Evolutionary conservation across 1,284 basidiomycete species (phyloP).

Genomic region (Trametes polyzona): DNA sequence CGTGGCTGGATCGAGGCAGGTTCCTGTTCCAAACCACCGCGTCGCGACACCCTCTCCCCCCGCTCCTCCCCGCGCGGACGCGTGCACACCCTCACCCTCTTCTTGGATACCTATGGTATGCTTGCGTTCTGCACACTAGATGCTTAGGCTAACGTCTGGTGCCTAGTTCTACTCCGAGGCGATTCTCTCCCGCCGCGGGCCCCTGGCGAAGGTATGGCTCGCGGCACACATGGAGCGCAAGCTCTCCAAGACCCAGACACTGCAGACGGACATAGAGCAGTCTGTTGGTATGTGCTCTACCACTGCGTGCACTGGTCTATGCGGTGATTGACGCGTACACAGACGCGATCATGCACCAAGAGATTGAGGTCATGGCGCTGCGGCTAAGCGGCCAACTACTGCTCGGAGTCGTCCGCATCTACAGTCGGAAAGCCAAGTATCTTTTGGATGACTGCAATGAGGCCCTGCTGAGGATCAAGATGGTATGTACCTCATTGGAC

Average conservation of each 20-base stretch:
- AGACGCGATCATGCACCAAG: conserved; percentile 91
- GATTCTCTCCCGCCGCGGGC: conserved; percentile 91
- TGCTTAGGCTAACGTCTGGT: conserved; percentile 20
- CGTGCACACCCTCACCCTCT: conserved; percentile 15
- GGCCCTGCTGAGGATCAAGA: conserved; percentile 92
- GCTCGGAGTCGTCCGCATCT: conserved; percentile 95
- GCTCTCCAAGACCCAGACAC: conserved; percentile 92
- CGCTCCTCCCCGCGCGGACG: conserved; percentile 31
- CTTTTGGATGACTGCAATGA: conserved; percentile 98
- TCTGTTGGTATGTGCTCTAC: conserved; percentile 75
- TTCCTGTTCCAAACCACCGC: conserved; percentile 27
- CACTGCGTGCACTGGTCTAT: fast-evolving
- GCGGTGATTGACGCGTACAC: background rate
- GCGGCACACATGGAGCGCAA: conserved; percentile 99
- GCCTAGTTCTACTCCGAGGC: conserved; percentile 89
- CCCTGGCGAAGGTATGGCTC: conserved; percentile 96
- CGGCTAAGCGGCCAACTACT: conserved; percentile 94
- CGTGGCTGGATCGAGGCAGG: conserved; percentile 12
- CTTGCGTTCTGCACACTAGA: conserved; percentile 34
- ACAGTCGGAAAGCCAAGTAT: conserved; percentile 97
- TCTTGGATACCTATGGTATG: conserved; percentile 33
- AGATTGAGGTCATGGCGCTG: conserved; percentile 89
- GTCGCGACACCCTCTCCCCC: conserved; percentile 23
- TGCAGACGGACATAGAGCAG: conserved; percentile 93
- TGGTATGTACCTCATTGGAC: conserved; percentile 57